Percentiles rank a stretch among this genome's conserved stretches.
phyloP scores from a whole-genome alignment of 1,139 yeast genomes.

The Yamadazyma atmosphaerica region DNA sequence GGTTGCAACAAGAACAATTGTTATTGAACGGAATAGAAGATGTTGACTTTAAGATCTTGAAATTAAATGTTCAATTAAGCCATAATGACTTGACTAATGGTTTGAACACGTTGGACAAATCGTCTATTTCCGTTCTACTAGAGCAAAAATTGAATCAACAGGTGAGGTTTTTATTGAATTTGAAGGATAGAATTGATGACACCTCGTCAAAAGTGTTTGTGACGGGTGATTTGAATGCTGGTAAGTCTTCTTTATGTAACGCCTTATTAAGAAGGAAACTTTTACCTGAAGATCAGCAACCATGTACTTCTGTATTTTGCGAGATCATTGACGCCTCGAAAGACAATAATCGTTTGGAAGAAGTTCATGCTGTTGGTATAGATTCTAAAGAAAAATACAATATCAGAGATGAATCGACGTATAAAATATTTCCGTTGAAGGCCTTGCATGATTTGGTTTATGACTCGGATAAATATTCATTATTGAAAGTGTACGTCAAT shows the following conservation, averaged over 20 bases:
- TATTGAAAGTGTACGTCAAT: conserved; percentile 78
- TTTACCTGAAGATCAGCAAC: conserved; percentile 96
- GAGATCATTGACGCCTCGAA: conserved; percentile 81
- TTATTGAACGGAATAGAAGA: conserved; percentile 4
- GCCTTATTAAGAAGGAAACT: conserved; percentile 77
- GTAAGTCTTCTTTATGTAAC: conserved; percentile 94
- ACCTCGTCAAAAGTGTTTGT: conserved; percentile 91
- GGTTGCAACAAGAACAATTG: neutral
- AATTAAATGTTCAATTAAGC: conserved; percentile 63
- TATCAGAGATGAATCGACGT: conserved; percentile 64
- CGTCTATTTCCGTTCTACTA: conserved; percentile 62
- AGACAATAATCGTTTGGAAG: conserved; percentile 75
- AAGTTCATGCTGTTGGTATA: conserved; percentile 85
- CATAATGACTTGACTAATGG: conserved; percentile 41
- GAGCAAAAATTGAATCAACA: conserved; percentile 65
- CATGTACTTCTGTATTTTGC: conserved; percentile 95
- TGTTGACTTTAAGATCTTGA: conserved; percentile 57
- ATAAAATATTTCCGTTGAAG: conserved; percentile 51
- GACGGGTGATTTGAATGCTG: conserved; percentile 96
- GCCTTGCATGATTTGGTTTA: conserved; percentile 71
- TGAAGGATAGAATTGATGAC: conserved; percentile 85
- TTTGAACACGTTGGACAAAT: conserved; percentile 57
- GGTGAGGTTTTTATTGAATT: conserved; percentile 65
- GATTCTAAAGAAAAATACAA: conserved; percentile 55
- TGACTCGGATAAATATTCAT: conserved; percentile 67